Evolutionary conservation across 495 filamentous ascomycete genomes (phyloP), one percentile per base, ranked within the genome.

Genomic region (Xylaria castorea): DNA sequence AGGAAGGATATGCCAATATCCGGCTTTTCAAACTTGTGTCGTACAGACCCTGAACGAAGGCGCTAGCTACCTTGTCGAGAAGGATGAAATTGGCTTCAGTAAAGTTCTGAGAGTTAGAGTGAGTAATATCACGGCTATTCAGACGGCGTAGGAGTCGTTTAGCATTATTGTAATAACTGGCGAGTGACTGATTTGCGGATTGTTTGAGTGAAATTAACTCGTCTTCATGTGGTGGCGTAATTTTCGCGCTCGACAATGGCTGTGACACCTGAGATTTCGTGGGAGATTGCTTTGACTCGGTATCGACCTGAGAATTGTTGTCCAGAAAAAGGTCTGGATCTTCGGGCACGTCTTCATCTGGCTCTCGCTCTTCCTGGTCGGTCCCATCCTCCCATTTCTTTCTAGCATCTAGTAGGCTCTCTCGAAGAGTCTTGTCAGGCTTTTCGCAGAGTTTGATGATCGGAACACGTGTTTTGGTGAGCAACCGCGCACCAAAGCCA

Each of bases 371-470:
- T 0, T 82, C 83, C 20, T 78, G 80, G 5, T 75, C 70, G 25
- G 77, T 51, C 0, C 85, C 86, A 18, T 74, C 84, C 66, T 90
- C 91, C 88, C 91, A 92, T 72, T 89, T 91, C 27, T 77, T 73
- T 40, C 91, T 84, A 65, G 88, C 89, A 44, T 87, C 83, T n/a
- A 84, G 68, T 3, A 94, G 82, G 20, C 82, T 83, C 5, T 72
- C 50, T 20, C 83, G 82, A 20, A 94, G 84, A 30, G 86, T 79
- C 6, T 80, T 75, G 0, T 84, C 83, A 6, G 92, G 92, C 69
- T 86, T 87, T 76, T 94, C 87, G 80, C 92, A 94, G 40, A 97
- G 81, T 74, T 94, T 93, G 76, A 97, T 90, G 69, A 96, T 95
- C 30, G 94, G 94, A 38, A 94, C 90, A 73, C 93, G 87, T 9